Evolutionary conservation across 768 basidiomycete genomes (phyloP), one percentile per base, ranked within the genome.

Genomic region (Suillus occidentalis): DNA sequence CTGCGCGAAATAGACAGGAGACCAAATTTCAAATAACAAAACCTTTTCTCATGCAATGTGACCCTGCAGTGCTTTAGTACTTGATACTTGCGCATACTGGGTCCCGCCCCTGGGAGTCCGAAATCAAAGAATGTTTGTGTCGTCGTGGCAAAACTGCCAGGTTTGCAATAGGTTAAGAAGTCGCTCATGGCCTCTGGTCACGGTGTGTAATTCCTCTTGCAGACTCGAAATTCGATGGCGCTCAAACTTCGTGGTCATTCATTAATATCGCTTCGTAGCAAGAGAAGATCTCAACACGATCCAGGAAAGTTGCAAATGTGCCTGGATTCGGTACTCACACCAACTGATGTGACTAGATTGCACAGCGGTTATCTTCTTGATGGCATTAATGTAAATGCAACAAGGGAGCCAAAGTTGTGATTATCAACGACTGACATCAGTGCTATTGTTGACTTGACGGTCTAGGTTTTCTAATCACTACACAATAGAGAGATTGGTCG

Each of bases 401-500:
- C 25, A 25, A 16, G 10, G 39, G 39, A 59, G 58, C 18, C 9
- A 42, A 20, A 40, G 10, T 28, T 25, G 57, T 25, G 16, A 22
- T 39, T 59, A 25, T 13, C 18, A 31, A 42, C 5, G 3, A 59
- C 25, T 3, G 13, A 59, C 25, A 25, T 28, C 39, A 42, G 10
- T 13, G 5, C 25, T 31, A 31, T 20, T 40, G 22, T 58, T 40
- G 37, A 28, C 57, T 13, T 40, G 16, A 40, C 28, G 10, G 53
- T 55, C 25, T 28, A 25, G 16, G n/a, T 16, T 18, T 28, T 25
- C 31, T 20, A 6, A 34, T 31, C 14, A 25, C 7, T 39, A 6
- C 4, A 57, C 22, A 58, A 73, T 50, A 81, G 70, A 34, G 70
- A 14, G 79, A 92, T 74, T 97, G 96, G 95, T 78, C 72, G 66